Evolutionary conservation across 2,329 filamentous ascomycete genomes (phyloP), one percentile per base, ranked within the genome.

Genomic region (Calonectria honghensis): DNA sequence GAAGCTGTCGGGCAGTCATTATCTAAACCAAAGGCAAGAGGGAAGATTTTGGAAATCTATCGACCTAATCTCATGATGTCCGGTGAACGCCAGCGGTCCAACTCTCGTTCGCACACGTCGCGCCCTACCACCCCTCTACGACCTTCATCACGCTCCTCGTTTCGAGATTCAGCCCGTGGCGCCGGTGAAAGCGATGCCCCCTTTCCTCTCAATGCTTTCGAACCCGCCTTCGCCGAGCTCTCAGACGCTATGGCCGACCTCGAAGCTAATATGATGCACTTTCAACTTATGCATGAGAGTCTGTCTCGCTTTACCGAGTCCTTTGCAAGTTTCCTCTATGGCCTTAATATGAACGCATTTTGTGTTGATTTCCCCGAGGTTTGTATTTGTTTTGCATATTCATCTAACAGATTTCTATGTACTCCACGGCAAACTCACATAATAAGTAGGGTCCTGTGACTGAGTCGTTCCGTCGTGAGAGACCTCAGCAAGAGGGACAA

Each of bases 301-400:
- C 86, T 99, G 79, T 92, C 95, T 31, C 92, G 97, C 32, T 99
- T 99, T 85, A 96, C 94, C 85, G 97, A 99, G 89, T 97, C 94
- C 82, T 99, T 99, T 85, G 96, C 96, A 1, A 95, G 94, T 79
- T 98, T 99, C 81, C 87, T 99, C 59, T 99, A 98, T 81, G 97
- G 97, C 2, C 85, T 99, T 83, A 98, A 98, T 83, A 98, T 99
- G 96, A 98, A 98, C 85, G 97, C 97, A 1, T 99, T 98, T 84
- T 98, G 96, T 84, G 96, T 98, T 39, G 97, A 99, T 84, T 99
- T 98, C 78, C 95, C 96, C 0, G 97, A 99, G 91, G 96, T 96
- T 86, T 67, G 83, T 71, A 68, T 70, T 66, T 35, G 37, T 7
- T 63, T 16, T 39, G 52, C 5, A 54, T 27, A 3, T 27, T 4